These are phyloP conservation scores for Botrytis deweyae DNA, from an alignment of 2,329 filamentous ascomycete genomes.

Conservation along the genomic window DNA sequence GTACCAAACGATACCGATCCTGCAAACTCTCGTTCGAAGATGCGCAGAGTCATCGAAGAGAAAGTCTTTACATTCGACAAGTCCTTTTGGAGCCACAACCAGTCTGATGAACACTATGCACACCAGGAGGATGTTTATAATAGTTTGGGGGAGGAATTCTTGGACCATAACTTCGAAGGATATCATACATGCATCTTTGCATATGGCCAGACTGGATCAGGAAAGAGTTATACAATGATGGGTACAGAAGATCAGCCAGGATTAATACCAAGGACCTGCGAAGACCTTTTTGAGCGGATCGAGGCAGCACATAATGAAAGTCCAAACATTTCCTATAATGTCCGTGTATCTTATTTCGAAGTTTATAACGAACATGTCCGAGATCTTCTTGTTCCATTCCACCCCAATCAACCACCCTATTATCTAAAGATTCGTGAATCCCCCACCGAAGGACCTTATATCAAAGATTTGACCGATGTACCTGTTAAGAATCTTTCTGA, in stretches of 20 bases:
- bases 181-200: slow-evolving; percentile 99
- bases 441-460: slow-evolving; percentile 90
- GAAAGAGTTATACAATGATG: slow-evolving; percentile 99
- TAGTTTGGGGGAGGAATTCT: slow-evolving; percentile 89
- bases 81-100: slow-evolving; percentile 94
- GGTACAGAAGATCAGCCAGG: slow-evolving; percentile 81
- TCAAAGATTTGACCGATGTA: slow-evolving; percentile 93
- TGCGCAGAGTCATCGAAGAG: slow-evolving; percentile 76
- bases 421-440: slow-evolving; percentile 98
- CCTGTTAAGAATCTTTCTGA: slow-evolving; percentile 85
- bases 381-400: slow-evolving; percentile 78
- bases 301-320: slow-evolving; percentile 70
- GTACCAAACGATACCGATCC: slow-evolving; percentile 61
- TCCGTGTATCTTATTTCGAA: slow-evolving; percentile 97
- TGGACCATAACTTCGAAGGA: slow-evolving; percentile 98
- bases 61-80: slow-evolving; percentile 96
- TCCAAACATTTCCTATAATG: slow-evolving; percentile 92
- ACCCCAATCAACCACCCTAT: slow-evolving; percentile 70
- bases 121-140: slow-evolving; percentile 93
- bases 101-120: slow-evolving; percentile 79
- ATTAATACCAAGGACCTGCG: slow-evolving; percentile 90
- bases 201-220: slow-evolving; percentile 95
- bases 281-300: slow-evolving; percentile 93
- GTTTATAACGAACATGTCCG: slow-evolving; percentile 99
- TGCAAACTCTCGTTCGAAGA: slow-evolving; percentile 58